Conservation (phyloP, 352 stramenopile genomes). For the Phytopythium aichiense region DNA sequence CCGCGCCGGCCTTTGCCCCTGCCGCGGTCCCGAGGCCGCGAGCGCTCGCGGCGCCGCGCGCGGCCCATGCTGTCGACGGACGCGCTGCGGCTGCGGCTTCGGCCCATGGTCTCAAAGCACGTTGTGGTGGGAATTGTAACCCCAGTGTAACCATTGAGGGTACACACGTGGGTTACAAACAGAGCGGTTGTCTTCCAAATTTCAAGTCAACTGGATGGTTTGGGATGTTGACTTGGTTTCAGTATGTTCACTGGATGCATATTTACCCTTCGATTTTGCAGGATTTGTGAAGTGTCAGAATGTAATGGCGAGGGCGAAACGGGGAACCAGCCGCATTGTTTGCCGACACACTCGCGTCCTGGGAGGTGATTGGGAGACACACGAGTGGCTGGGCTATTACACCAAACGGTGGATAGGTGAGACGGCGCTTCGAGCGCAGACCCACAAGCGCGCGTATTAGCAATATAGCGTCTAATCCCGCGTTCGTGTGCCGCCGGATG, state of each 20-base stretch:
- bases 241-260: too few relatives aligned
- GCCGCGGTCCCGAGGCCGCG: slow-evolving; percentile 12
- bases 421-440: not conserved
- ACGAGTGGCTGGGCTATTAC: not conserved
- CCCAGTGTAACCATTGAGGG: too few relatives aligned
- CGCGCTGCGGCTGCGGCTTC: slow-evolving; percentile 44
- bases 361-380: not conserved
- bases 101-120: not conserved
- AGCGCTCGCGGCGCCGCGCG: slow-evolving; percentile 12
- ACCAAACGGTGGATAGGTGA: not conserved
- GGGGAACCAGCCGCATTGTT: not conserved
- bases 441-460: too few relatives aligned
- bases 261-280: too few relatives aligned
- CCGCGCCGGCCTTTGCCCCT: slow-evolving; percentile 10
- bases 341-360: not conserved
- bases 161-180: too few relatives aligned
- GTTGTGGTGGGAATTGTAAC: too few relatives aligned
- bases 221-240: too few relatives aligned
- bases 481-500: not conserved
- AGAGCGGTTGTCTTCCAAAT: too few relatives aligned
- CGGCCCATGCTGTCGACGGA: slow-evolving; percentile 71
- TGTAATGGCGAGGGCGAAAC: not conserved
- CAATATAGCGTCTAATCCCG: not conserved
- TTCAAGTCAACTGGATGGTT: too few relatives aligned
- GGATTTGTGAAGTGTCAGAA: not conserved